A percentile compares a stretch with the other conserved stretches of the same genome.
Conservation (phyloP, 257 asterid species). For the Gentiana macrophylla region DNA sequence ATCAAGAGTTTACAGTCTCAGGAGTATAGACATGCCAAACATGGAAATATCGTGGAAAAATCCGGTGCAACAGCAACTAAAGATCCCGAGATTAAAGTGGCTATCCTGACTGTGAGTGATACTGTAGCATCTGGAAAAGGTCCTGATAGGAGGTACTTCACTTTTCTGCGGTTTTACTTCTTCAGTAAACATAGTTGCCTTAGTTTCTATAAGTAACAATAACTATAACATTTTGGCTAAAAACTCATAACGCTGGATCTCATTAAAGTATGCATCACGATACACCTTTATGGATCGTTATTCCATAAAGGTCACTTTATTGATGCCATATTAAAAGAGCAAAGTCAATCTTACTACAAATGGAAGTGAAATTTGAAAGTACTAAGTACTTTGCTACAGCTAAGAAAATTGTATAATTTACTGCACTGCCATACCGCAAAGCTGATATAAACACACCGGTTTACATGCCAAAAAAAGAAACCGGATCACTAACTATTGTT, state of each 20-base stretch:
- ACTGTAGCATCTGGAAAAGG: constrained; percentile 76
- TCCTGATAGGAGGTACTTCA: constrained; percentile 71
- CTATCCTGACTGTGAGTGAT: constrained; percentile 85
- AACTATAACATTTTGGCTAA: no score
- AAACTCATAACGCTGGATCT: no score
- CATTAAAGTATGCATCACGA: constrained; percentile 32
- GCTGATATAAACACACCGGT: no score
- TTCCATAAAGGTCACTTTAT: constrained; percentile 70
- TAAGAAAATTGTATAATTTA: not conserved
- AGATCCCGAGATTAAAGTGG: constrained; percentile 49
- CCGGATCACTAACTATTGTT: no score
- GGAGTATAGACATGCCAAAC: constrained; percentile 14
- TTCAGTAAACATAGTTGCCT: no score
- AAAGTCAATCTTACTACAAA: constrained; percentile 31
- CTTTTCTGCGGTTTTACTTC: no score
- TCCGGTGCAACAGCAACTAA: constrained; percentile 18
- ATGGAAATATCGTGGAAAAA: constrained; percentile 17
- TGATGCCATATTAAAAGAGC: constrained; percentile 55
- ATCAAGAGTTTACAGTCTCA: constrained; percentile 21
- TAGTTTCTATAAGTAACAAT: no score
- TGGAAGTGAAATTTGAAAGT: constrained; percentile 39
- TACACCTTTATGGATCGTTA: constrained; percentile 35
- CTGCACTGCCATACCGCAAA: no score
- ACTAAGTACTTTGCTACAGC: constrained; percentile 38
- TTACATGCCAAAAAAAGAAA: no score